phyloP scores from a whole-genome alignment of 2,329 filamentous ascomycete species.

The Cladosporium sp. region DNA sequence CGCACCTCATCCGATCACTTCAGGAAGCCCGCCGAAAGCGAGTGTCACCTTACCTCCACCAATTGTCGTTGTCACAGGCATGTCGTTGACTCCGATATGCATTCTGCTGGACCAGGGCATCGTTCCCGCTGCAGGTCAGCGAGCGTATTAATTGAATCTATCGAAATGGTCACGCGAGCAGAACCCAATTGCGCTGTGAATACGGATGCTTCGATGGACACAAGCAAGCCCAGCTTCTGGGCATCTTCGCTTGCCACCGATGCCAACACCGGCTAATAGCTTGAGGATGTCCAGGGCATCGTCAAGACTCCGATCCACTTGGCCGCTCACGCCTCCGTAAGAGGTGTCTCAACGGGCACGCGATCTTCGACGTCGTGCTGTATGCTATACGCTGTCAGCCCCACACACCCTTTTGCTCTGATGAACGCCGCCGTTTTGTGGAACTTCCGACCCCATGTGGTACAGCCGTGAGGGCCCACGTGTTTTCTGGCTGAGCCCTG shows the following conservation, averaged over 20 bases:
- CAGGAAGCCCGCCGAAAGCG: slow-evolving; percentile 5
- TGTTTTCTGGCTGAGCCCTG: not conserved
- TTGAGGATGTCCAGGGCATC: slow-evolving; percentile 17
- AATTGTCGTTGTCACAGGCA: not conserved
- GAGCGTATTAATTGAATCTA: not conserved
- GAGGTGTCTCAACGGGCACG: not conserved
- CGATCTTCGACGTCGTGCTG: not conserved
- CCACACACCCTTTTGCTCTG: not conserved
- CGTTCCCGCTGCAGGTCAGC: not conserved
- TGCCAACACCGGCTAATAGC: slow-evolving; percentile 18
- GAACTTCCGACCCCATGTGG: not conserved
- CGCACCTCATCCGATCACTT: not conserved
- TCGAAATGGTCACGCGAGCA: slow-evolving; percentile 9
- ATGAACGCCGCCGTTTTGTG: not conserved
- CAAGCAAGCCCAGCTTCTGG: slow-evolving; percentile 2
- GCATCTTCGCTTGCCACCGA: not conserved
- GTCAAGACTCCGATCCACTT: slow-evolving; percentile 5
- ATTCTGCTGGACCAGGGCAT: not conserved
- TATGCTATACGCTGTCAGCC: not conserved
- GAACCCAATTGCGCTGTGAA: not conserved
- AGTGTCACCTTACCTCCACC: slow-evolving; percentile 6
- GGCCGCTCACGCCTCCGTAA: not conserved
- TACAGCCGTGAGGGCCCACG: not conserved
- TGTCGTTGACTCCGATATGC: not conserved
- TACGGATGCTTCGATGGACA: not conserved